These are phyloP conservation scores for Monilinia vaccinii-corymbosi DNA, from an alignment of 2,329 filamentous ascomycete genomes.

Conservation along the genomic window DNA sequence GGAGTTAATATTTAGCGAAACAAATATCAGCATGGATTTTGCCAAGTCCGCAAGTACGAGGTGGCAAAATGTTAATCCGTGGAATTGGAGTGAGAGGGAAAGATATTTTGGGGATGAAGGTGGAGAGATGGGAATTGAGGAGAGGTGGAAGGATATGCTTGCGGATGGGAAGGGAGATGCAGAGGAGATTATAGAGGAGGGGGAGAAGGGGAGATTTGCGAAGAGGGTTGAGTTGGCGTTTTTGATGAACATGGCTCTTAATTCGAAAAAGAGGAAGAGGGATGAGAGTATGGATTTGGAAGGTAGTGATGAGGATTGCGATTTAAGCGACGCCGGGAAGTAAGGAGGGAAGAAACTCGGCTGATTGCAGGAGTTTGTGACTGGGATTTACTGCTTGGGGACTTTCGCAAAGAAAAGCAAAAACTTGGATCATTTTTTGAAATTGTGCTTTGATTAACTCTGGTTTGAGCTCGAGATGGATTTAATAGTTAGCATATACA, in stretches of 20 bases:
- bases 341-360: not conserved
- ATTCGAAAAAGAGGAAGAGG: not conserved
- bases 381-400: not conserved
- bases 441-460: no score
- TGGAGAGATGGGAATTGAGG: not conserved
- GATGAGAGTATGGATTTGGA: not conserved
- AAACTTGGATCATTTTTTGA: not conserved
- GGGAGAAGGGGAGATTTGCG: not conserved
- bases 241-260: not conserved
- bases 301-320: not conserved
- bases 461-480: not conserved
- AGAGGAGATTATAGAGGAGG: not conserved
- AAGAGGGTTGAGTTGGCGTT: not conserved
- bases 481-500: not conserved
- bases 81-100: constrained; percentile 7
- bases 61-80: constrained; percentile 5
- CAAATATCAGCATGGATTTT: constrained; percentile 3
- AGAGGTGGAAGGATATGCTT: constrained; percentile 9
- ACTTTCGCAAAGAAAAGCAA: not conserved
- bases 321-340: not conserved
- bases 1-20: not conserved
- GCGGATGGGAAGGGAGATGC: not conserved
- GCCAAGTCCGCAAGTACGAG: not conserved
- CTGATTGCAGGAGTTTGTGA: not conserved
- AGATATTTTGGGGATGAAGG: constrained; percentile 5